A percentile compares a stretch with the other conserved stretches of the same genome.
phyloP scores from a whole-genome alignment of 805 yeast species.

The Yamadazyma nakazawae region DNA sequence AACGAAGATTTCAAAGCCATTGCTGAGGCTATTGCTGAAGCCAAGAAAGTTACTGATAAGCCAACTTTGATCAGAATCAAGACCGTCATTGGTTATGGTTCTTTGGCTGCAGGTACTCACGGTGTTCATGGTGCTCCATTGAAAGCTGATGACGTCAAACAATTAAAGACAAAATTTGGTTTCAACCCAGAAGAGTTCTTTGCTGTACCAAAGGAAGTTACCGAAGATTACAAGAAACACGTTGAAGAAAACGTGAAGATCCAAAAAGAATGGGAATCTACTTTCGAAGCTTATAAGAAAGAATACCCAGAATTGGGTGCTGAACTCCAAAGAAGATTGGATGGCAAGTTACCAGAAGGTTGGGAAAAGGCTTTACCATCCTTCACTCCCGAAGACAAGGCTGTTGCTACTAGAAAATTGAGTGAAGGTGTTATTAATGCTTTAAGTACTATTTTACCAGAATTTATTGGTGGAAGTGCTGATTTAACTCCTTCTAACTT shows the following conservation, averaged over 20 bases:
- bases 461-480: conserved; percentile 95
- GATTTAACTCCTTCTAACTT: conserved; percentile 95
- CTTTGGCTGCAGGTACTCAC: conserved; percentile 78
- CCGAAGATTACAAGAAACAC: conserved; percentile 59
- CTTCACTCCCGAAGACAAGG: conserved; percentile 71
- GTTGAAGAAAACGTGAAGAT: conserved; percentile 60
- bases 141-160: conserved; percentile 86
- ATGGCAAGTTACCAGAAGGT: conserved; percentile 72
- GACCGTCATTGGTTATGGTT: conserved; percentile 94
- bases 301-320: conserved; percentile 77
- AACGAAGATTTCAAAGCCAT: conserved; percentile 73
- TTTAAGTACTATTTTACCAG: conserved; percentile 68
- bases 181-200: conserved; percentile 83
- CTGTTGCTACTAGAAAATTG: conserved; percentile 91
- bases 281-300: conserved; percentile 56
- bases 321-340: conserved; percentile 75
- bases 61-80: conserved; percentile 87
- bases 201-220: conserved; percentile 78
- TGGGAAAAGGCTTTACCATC: conserved; percentile 79
- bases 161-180: conserved; percentile 78
- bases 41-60: conserved; percentile 70
- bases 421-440: conserved; percentile 74
- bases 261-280: conserved; percentile 71
- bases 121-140: conserved; percentile 95
- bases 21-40: conserved; percentile 70